Evolutionary conservation across 495 filamentous ascomycete genomes (phyloP), one percentile per base, ranked within the genome.

Genomic region (Penicillium maclennaniae): DNA sequence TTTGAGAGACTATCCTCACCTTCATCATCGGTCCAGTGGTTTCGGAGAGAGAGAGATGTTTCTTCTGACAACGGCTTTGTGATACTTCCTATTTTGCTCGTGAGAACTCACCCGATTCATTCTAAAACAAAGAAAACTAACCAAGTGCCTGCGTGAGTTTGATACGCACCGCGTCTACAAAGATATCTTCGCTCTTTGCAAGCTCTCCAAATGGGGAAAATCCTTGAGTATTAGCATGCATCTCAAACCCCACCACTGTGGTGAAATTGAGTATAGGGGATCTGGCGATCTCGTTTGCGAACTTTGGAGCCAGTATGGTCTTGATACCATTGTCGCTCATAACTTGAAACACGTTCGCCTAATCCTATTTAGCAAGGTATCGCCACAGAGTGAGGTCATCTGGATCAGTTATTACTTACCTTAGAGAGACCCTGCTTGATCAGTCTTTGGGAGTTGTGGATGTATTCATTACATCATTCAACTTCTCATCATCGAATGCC

Each of bases 171-270:
- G 51, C 53, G 42, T 63, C 57, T 28, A 47, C 47, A 7, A 63
- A 45, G 9, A 62, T 54, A 14, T 49, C 15, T 1, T 51, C 48
- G 1, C 21, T 1, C 2, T 20, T 20, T 3, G 42, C 41, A 19
- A 51, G 47, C 17, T 57, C 27, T 5, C 31, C 40, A 52, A 76
- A 70, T 12, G 69, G 63, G 26, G 76, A 69, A 40, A 79, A 77
- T 1, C 75, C 77, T 3, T 59, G 59, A 6, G 76, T 54, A 25
- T 60, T 1, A 4, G 42, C 25, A 19, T 67, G 63, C 12, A 58
- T 55, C 3, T 59, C 53, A 1, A 12, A 5, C 0, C 2, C 47
- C 4, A 52, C 25, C 0, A 28, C 25, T 17, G 42, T 20, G 16
- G 41, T 42, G 21, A 62, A 58, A 38, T 51, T 60, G 6, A 61